A percentile compares a stretch with the other conserved stretches of the same genome.
phyloP scores from a whole-genome alignment of 208 protist species.

The Wallacemonas sp. region DNA sequence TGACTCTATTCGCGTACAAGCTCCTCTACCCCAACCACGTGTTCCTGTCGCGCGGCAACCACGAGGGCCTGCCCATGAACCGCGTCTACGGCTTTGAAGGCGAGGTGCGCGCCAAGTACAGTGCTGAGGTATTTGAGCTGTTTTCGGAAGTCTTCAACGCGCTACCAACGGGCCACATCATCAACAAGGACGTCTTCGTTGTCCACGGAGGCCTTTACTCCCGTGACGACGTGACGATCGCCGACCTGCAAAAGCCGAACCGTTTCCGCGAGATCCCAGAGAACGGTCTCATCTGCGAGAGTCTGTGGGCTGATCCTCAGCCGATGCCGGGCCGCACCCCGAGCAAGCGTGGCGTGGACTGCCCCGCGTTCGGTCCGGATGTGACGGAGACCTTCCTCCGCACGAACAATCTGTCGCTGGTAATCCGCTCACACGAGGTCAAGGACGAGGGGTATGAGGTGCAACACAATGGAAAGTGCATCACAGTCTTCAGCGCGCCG shows the following conservation, averaged over 20 bases:
- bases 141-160: slow-evolving; percentile 96
- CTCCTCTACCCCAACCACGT: slow-evolving; percentile 95
- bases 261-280: slow-evolving; percentile 95
- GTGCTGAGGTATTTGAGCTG: slow-evolving; percentile 88
- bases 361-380: slow-evolving; percentile 97
- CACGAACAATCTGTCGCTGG: slow-evolving; percentile 92
- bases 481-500: slow-evolving; percentile 97
- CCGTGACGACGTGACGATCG: slow-evolving; percentile 95
- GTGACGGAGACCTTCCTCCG: slow-evolving; percentile 95
- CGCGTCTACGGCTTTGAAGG: slow-evolving; percentile 98
- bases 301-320: slow-evolving; percentile 97
- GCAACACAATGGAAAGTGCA: slow-evolving; percentile 91
- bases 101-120: slow-evolving; percentile 96
- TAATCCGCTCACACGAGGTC: slow-evolving; percentile 98
- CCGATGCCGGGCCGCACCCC: slow-evolving; percentile 89
- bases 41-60: slow-evolving; percentile 96
- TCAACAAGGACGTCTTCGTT: slow-evolving; percentile 94
- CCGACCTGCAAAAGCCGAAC: slow-evolving; percentile 95
- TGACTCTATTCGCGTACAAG: slow-evolving; percentile 97
- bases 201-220: slow-evolving; percentile 97
- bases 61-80: slow-evolving; percentile 96
- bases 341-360: slow-evolving; percentile 95
- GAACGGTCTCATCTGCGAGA: slow-evolving; percentile 94
- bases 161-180: slow-evolving; percentile 92
- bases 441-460: slow-evolving; percentile 97